A percentile compares a stretch with the other conserved stretches of the same genome.
These are phyloP conservation scores for Cucurbita maxima DNA, from an alignment of 306 rosid genomes.

Conservation along the genomic window DNA sequence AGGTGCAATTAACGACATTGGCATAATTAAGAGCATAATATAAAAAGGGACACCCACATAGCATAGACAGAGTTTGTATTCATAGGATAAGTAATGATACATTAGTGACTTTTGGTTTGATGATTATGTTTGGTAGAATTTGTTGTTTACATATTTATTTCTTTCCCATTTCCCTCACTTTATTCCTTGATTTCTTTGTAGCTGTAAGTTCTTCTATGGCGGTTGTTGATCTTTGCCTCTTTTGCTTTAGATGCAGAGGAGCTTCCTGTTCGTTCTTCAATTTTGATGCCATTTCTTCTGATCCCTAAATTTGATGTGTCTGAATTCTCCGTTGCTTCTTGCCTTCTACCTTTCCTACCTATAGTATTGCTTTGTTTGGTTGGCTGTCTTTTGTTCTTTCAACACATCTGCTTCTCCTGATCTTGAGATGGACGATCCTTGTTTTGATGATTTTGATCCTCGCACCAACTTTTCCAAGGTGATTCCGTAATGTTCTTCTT, in stretches of 20 bases:
- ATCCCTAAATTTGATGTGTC: background rate
- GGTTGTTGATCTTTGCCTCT: background rate
- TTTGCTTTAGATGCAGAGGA: background rate
- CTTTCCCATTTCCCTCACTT: background rate
- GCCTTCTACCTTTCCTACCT: background rate
- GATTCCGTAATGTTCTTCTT: background rate
- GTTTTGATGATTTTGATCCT: conserved; percentile 36
- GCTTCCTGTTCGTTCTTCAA: background rate
- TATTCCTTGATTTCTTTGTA: background rate
- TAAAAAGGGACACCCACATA: background rate
- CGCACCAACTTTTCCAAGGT: conserved; percentile 49
- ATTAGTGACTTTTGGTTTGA: background rate
- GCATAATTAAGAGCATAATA: background rate
- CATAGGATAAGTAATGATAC: background rate
- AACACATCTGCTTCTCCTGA: background rate
- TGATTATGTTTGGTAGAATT: conserved; percentile 3
- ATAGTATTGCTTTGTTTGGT: background rate
- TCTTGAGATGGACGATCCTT: background rate
- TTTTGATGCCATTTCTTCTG: conserved; percentile 4
- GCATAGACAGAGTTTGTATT: background rate
- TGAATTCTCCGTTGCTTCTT: background rate
- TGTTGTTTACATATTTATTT: background rate
- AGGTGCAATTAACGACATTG: background rate
- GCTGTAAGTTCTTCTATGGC: background rate
- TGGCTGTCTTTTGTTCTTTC: background rate